Conservation (phyloP, 2,329 filamentous ascomycete genomes). For the Trichophyton schoenleinii region DNA sequence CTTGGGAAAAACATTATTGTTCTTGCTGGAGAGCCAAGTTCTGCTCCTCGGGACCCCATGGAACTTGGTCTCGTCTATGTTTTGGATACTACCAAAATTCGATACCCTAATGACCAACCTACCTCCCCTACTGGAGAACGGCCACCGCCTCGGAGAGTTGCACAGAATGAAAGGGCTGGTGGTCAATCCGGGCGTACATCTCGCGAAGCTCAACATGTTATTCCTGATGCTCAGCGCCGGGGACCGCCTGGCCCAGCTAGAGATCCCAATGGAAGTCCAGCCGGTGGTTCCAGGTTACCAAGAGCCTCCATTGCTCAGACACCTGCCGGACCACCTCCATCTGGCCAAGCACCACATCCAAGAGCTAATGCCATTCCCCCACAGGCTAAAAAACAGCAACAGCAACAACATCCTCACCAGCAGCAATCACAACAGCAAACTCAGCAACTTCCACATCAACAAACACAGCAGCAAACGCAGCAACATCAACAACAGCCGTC, state of each 20-base stretch:
- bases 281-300: conserved; percentile 45
- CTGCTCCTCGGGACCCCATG: conserved; percentile 62
- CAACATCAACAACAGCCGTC: conserved; percentile 27
- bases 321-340: conserved; percentile 51
- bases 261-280: conserved; percentile 29
- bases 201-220: conserved; percentile 30
- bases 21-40: conserved; percentile 86
- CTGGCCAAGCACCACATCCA: conserved; percentile 50
- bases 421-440: conserved; percentile 28
- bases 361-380: conserved; percentile 33
- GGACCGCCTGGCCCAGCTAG: conserved; percentile 27
- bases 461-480: conserved; percentile 19
- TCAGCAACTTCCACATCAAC: conserved; percentile 20
- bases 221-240: conserved; percentile 26
- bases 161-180: conserved; percentile 30
- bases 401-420: conserved; percentile 27
- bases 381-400: conserved; percentile 7
- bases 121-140: conserved; percentile 30
- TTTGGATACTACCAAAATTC: conserved; percentile 88
- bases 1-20: conserved; percentile 88
- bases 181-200: conserved; percentile 30
- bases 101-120: conserved; percentile 69
- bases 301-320: conserved; percentile 47
- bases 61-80: conserved; percentile 85
- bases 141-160: conserved; percentile 30